Percentiles rank a stretch among this genome's conserved stretches.
Conservation (phyloP, 2,329 filamentous ascomycete species). For the Claviceps paspali region DNA sequence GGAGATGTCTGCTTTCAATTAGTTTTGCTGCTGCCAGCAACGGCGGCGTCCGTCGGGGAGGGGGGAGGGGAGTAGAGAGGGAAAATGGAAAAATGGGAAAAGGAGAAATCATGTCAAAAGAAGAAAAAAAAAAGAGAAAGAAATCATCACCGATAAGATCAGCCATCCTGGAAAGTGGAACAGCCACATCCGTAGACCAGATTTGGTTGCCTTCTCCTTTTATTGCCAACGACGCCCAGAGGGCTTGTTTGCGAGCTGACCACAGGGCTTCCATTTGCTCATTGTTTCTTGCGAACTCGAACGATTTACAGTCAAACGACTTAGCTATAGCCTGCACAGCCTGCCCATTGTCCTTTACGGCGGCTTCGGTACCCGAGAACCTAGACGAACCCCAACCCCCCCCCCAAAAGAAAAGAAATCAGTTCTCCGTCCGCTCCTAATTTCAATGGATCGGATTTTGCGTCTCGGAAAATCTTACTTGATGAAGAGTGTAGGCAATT, state of each 20-base stretch:
- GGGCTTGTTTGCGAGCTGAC: slow-evolving; percentile 59
- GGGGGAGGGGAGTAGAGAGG: no score
- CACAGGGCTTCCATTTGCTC: slow-evolving; percentile 56
- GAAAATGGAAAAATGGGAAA: no score
- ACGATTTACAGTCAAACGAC: slow-evolving; percentile 35
- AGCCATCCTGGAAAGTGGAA: slow-evolving; percentile 55
- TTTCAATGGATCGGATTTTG: no score
- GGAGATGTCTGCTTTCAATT: slow-evolving; percentile 34
- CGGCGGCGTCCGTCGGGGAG: no score
- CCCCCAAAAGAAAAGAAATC: background rate
- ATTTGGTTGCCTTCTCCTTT: slow-evolving; percentile 44
- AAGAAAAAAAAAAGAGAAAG: background rate
- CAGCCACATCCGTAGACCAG: slow-evolving; percentile 72
- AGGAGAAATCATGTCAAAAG: no score
- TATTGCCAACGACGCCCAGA: slow-evolving; percentile 59
- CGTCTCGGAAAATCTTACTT: slow-evolving; percentile 37
- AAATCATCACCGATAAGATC: slow-evolving; percentile 41
- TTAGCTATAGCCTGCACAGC: slow-evolving; percentile 39
- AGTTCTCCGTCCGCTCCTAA: background rate
- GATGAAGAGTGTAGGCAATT: slow-evolving; percentile 58
- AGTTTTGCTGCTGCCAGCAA: background rate
- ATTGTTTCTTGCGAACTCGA: slow-evolving; percentile 51
- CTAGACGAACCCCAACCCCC: no score
- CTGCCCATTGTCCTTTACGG: slow-evolving; percentile 45
- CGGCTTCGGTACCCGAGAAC: slow-evolving; percentile 48